Evolutionary conservation across 129 eudicot genomes (phyloP).

Genomic region (Dittrichia graveolens): DNA sequence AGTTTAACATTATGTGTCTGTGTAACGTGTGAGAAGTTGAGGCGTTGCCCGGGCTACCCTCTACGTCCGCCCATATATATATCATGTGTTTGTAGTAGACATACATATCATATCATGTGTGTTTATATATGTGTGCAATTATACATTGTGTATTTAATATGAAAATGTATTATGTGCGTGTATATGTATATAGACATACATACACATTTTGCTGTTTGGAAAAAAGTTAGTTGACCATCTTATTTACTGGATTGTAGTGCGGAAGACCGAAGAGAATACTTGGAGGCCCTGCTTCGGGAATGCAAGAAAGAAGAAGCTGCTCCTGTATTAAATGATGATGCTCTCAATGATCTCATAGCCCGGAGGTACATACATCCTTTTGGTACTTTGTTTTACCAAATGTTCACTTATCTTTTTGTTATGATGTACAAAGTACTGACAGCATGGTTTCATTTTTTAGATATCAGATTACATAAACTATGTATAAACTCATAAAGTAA

Average conservation of each 20-base stretch:
- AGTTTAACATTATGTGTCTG: no score
- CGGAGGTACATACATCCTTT: conserved; percentile 57
- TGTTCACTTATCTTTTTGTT: conserved; percentile 6
- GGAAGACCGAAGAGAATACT: conserved; percentile 96
- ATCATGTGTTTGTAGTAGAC: not conserved
- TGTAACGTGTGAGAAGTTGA: no score
- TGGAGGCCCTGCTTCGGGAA: conserved; percentile 95
- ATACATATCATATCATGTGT: not conserved
- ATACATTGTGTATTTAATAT: not conserved
- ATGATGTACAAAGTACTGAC: conserved; percentile 15
- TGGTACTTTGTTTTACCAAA: conserved; percentile 1
- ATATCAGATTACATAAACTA: conserved; percentile 10
- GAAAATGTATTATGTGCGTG: not conserved
- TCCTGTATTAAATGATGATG: conserved; percentile 92
- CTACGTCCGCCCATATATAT: not conserved
- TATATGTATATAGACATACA: not conserved
- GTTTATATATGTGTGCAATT: not conserved
- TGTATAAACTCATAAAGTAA: not conserved
- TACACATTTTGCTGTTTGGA: not conserved
- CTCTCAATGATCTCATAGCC: conserved; percentile 84
- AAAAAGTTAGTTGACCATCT: conserved; percentile 5
- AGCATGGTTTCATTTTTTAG: conserved; percentile 12
- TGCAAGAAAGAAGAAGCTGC: conserved; percentile 98
- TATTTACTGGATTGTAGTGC: conserved; percentile 56
- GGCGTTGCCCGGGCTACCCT: no score